phyloP scores from a whole-genome alignment of 2,329 filamentous ascomycete genomes.

The Geosmithia morbida region DNA sequence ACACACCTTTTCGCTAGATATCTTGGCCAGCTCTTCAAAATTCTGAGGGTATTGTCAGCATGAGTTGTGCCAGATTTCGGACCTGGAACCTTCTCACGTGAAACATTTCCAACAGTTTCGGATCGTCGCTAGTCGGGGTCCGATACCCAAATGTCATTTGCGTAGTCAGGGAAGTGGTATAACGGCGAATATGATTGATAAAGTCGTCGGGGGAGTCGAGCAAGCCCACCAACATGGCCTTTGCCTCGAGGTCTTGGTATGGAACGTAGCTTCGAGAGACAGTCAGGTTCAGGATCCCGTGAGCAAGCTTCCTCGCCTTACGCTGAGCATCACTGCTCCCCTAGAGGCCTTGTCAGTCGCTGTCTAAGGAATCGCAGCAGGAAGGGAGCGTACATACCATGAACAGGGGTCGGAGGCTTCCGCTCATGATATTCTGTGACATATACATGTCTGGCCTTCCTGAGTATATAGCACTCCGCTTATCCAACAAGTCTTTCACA shows the following conservation, averaged over 20 bases:
- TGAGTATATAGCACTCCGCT: conserved; percentile 32
- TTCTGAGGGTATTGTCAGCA: not conserved
- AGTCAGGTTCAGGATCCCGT: conserved; percentile 21
- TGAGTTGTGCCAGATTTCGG: no score
- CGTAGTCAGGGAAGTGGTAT: conserved; percentile 32
- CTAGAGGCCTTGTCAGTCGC: not conserved
- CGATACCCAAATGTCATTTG: conserved; percentile 35
- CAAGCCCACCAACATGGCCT: conserved; percentile 24
- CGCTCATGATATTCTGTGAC: conserved; percentile 12
- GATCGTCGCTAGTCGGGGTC: conserved; percentile 23
- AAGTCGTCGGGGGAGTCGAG: conserved; percentile 21
- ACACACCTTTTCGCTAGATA: not conserved
- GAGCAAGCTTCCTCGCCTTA: conserved; percentile 14
- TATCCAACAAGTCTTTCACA: conserved; percentile 37
- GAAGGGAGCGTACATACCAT: conserved; percentile 6
- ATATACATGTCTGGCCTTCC: conserved; percentile 18
- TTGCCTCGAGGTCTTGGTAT: conserved; percentile 24
- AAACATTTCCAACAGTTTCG: conserved; percentile 27
- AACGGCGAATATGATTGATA: conserved; percentile 28
- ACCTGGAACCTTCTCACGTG: not conserved
- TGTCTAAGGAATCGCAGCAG: not conserved
- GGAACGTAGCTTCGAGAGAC: conserved; percentile 24
- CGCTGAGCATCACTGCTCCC: conserved; percentile 2
- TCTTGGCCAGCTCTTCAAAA: not conserved
- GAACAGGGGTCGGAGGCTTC: conserved; percentile 12